Evolutionary conservation across 1,284 basidiomycete genomes (phyloP), one percentile per base, ranked within the genome.

Genomic region (Cerrena zonata): DNA sequence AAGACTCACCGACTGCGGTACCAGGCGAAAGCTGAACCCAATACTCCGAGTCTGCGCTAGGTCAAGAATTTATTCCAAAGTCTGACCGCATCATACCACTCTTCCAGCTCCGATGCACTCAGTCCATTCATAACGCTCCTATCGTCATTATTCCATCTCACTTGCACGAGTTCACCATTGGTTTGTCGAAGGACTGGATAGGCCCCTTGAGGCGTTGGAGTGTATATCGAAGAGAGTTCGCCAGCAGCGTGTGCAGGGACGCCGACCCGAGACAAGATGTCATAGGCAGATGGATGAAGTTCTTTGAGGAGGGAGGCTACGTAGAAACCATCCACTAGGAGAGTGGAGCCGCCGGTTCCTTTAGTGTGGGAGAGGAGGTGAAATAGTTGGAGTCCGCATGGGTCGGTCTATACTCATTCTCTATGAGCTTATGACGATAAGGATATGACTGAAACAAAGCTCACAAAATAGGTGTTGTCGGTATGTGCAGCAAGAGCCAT

Each of bases 81-180:
- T 45, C 85, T 74, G 39, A 94, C 80, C 1, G 94, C 93, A 39
- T 84, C 76, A 65, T 98, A 97, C 90, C 90, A 94, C 45, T 76
- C 71, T 58, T 87, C 84, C 2, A 94, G 78, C 52, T 80, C 62
- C 5, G 73, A 72, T 0, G 80, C 69, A 5, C 74, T 74, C 59
- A 92, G 51, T 61, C 77, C 68, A 55, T 70, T 74, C 76, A 95
- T 77, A 0, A 86, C 86, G 54, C 90, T 92, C 44, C 95, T 74
- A 66, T 99, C 95, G 60, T 95, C 91, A 54, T 94, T 95, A 65
- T 98, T 99, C 90, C 94, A 98, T 39, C 94, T 71, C 12, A 97
- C 86, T 56, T 91, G 84, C 1, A 76, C 67, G 0, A 98, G 75
- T 49, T 85, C 79, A 0, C 84, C 84, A 4, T 77, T 77, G 54